Conservation (phyloP, 2,329 filamentous ascomycete genomes). For the Exophiala viscosa region DNA sequence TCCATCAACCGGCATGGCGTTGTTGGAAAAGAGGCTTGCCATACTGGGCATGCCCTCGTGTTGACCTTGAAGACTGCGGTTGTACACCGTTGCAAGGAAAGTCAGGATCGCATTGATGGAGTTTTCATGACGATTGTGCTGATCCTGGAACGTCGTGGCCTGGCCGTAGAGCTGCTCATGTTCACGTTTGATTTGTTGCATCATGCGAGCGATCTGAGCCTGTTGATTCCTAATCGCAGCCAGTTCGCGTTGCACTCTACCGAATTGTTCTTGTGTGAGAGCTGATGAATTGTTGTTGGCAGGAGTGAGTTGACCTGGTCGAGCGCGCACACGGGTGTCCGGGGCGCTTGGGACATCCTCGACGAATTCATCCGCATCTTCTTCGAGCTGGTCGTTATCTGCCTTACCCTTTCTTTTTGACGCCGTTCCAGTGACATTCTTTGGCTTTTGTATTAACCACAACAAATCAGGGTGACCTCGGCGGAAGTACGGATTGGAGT, state of each 20-base stretch:
- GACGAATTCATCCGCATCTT: slow-evolving; percentile 60
- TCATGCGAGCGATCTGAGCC: slow-evolving; percentile 75
- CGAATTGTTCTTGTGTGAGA: slow-evolving; percentile 68
- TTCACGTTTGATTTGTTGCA: slow-evolving; percentile 74
- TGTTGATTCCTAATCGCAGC: slow-evolving; percentile 81
- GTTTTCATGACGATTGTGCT: slow-evolving; percentile 95
- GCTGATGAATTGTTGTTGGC: slow-evolving; percentile 33
- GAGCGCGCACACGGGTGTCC: slow-evolving; percentile 34
- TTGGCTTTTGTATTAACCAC: slow-evolving; percentile 96
- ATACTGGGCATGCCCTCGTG: slow-evolving; percentile 63
- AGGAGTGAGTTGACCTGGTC: slow-evolving; percentile 42
- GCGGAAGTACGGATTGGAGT: slow-evolving; percentile 94
- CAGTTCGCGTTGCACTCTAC: slow-evolving; percentile 73
- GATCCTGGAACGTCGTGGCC: slow-evolving; percentile 80
- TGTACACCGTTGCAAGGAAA: slow-evolving; percentile 94
- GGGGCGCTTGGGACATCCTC: slow-evolving; percentile 38
- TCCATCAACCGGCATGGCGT: slow-evolving; percentile 60
- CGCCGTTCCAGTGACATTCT: slow-evolving; percentile 59
- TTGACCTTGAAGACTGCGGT: slow-evolving; percentile 77
- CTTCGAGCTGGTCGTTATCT: slow-evolving; percentile 62
- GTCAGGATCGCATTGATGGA: slow-evolving; percentile 98
- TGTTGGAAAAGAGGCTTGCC: slow-evolving; percentile 72
- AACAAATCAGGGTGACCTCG: slow-evolving; percentile 86
- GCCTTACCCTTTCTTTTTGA: slow-evolving; percentile 48
- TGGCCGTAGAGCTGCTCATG: slow-evolving; percentile 86